A percentile compares a stretch with the other conserved stretches of the same genome.
These are phyloP conservation scores for Saccharomycopsis phalli DNA, from an alignment of 1,139 yeast genomes.

Conservation along the genomic window DNA sequence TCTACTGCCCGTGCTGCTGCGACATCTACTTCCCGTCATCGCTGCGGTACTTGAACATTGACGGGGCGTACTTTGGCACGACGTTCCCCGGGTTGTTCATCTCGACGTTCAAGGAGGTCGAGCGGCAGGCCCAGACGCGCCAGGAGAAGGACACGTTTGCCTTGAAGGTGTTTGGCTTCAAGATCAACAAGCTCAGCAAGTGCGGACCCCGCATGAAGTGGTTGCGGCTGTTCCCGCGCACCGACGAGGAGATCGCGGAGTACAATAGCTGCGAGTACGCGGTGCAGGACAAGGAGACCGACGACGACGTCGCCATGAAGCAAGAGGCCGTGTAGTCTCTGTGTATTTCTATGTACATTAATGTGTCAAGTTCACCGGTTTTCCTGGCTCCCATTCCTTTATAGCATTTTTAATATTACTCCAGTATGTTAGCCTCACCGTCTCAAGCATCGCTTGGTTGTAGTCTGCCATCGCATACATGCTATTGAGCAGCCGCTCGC, in stretches of 20 bases:
- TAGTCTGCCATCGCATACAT: slow-evolving; percentile 32
- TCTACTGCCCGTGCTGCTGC: slow-evolving; percentile 90
- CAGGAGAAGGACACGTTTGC: slow-evolving; percentile 49
- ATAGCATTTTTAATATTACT: slow-evolving; percentile 65
- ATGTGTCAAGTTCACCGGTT: slow-evolving; percentile 55
- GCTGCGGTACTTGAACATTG: slow-evolving; percentile 76
- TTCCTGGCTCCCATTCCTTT: slow-evolving; percentile 71
- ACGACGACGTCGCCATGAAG: slow-evolving; percentile 23
- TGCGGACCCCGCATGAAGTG: slow-evolving; percentile 94
- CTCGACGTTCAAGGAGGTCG: slow-evolving; percentile 82
- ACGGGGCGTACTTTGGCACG: slow-evolving; percentile 96
- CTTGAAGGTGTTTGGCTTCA: slow-evolving; percentile 81
- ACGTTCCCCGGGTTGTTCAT: slow-evolving; percentile 89
- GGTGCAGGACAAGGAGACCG: slow-evolving; percentile 34
- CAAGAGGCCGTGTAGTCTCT: neutral
- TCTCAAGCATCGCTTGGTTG: slow-evolving; percentile 51
- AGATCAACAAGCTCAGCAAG: slow-evolving; percentile 60
- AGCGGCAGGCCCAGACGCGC: slow-evolving; percentile 39
- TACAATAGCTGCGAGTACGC: slow-evolving; percentile 54
- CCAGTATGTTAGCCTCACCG: slow-evolving; percentile 79
- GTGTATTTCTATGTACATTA: slow-evolving; percentile 22
- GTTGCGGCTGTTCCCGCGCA: slow-evolving; percentile 70
- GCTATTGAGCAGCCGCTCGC: slow-evolving; percentile 29
- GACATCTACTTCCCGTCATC: slow-evolving; percentile 85
- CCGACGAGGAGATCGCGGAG: slow-evolving; percentile 49